Evolutionary conservation across 23 red algal species (phyloP).

Genomic region (Agarophyton chilense): DNA sequence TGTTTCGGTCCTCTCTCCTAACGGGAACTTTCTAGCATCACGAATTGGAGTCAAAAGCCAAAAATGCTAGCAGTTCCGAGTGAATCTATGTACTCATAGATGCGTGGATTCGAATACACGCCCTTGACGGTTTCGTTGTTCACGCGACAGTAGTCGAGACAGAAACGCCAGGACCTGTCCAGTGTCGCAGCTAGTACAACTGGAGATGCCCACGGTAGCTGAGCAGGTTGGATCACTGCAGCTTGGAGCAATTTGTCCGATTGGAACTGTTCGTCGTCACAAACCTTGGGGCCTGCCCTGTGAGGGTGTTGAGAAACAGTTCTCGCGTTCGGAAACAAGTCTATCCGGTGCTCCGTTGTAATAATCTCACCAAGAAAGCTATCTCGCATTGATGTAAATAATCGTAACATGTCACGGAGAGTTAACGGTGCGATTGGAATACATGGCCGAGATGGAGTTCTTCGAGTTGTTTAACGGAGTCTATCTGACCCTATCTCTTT

Average conservation of each 20-base stretch:
- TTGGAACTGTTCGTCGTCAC: neutral
- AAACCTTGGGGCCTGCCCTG: neutral
- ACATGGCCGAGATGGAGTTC: neutral
- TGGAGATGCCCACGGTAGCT: neutral
- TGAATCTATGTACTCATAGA: no score
- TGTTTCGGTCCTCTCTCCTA: no score
- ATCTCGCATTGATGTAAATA: conserved; percentile 4
- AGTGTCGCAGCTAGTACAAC: neutral
- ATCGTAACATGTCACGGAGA: neutral
- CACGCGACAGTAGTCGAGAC: no score
- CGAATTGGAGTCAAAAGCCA: no score
- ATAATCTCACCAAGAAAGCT: conserved; percentile 1
- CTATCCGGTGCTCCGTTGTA: neutral
- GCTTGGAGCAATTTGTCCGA: conserved; percentile 7
- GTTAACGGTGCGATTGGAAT: neutral
- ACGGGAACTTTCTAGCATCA: no score
- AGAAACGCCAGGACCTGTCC: neutral
- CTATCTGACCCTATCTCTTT: neutral
- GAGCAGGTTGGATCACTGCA: neutral
- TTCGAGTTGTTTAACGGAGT: neutral
- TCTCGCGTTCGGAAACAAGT: neutral
- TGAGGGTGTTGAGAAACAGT: neutral
- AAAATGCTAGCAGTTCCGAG: no score
- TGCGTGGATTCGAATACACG: no score
- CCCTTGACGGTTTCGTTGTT: no score